phyloP scores from a whole-genome alignment of 2,329 filamentous ascomycete species.

The Hirsutella minnesotensis region DNA sequence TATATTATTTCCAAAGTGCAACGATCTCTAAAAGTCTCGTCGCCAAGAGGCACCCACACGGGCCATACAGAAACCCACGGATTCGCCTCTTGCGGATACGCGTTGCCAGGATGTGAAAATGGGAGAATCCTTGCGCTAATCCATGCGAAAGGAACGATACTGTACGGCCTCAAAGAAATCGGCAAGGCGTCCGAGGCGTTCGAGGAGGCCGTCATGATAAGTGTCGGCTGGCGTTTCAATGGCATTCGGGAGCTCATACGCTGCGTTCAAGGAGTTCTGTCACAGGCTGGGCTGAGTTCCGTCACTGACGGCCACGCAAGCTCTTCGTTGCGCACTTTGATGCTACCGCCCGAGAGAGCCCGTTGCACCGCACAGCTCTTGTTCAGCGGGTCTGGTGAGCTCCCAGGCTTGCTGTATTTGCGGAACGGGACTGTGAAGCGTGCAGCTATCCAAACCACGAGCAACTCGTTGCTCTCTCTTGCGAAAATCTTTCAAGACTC shows the following conservation, averaged over 20 bases:
- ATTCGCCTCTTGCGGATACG: conserved; percentile 50
- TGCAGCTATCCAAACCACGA: conserved; percentile 82
- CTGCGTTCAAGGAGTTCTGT: conserved; percentile 61
- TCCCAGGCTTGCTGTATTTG: conserved; percentile 69
- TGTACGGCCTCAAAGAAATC: conserved; percentile 81
- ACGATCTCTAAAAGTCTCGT: conserved; percentile 37
- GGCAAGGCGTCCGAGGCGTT: conserved; percentile 74
- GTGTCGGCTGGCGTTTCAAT: conserved; percentile 56
- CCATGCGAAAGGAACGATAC: conserved; percentile 97
- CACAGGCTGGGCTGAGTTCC: conserved; percentile 16
- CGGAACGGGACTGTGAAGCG: conserved; percentile 59
- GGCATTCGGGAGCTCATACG: conserved; percentile 70
- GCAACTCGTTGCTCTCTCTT: conserved; percentile 85
- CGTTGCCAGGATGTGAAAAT: conserved; percentile 75
- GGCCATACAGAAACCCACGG: conserved; percentile 11
- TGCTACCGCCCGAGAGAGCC: conserved; percentile 75
- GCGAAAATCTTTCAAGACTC: conserved; percentile 97
- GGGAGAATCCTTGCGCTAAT: conserved; percentile 86
- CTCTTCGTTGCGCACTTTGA: conserved; percentile 38
- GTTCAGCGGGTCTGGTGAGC: conserved; percentile 61
- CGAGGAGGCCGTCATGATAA: conserved; percentile 87
- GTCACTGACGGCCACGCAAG: conserved; percentile 6
- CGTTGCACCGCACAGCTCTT: conserved; percentile 72
- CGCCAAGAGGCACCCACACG: not conserved
- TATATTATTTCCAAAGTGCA: conserved; percentile 81